Percentiles rank a stretch among this genome's conserved stretches.
These are phyloP conservation scores for Ophiostoma fasciatum DNA, from an alignment of 2,329 filamentous ascomycete genomes.

Conservation along the genomic window DNA sequence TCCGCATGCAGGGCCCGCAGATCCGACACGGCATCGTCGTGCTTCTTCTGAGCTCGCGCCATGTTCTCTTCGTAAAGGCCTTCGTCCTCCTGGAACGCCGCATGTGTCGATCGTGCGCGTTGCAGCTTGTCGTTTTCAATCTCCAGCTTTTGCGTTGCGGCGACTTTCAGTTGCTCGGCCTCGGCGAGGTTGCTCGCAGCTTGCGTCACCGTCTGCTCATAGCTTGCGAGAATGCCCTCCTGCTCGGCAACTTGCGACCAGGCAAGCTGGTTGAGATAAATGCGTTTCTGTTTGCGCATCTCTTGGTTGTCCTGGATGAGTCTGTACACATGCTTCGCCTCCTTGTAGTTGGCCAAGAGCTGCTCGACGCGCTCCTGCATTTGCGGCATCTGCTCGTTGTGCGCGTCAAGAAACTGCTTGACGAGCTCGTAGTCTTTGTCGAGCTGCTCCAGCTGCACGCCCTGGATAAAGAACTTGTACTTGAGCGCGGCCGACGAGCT, in stretches of 20 bases:
- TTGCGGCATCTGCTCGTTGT: conserved; percentile 45
- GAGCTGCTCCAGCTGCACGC: conserved; percentile 82
- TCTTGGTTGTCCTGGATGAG: conserved; percentile 50
- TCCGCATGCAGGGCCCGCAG: conserved; percentile 33
- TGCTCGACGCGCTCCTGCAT: conserved; percentile 48
- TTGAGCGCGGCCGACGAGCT: conserved; percentile 69
- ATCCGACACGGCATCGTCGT: conserved; percentile 21
- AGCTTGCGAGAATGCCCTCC: conserved; percentile 37
- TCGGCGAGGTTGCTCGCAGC: conserved; percentile 30
- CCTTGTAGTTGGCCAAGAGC: conserved; percentile 42
- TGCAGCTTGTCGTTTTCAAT: conserved; percentile 29
- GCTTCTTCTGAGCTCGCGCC: conserved; percentile 33
- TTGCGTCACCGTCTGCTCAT: conserved; percentile 22
- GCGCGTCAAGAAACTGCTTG: conserved; percentile 61
- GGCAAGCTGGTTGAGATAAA: conserved; percentile 52
- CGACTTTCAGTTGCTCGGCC: conserved; percentile 19
- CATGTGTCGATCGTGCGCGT: conserved; percentile 23
- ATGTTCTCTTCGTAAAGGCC: conserved; percentile 30
- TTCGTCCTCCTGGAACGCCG: conserved; percentile 30
- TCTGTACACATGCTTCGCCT: conserved; percentile 49
- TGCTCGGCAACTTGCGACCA: conserved; percentile 77
- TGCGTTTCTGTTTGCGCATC: conserved; percentile 44
- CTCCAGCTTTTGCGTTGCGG: conserved; percentile 35
- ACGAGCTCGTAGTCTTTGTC: conserved; percentile 84
- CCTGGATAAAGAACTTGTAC: conserved; percentile 92